Evolutionary conservation across 2,329 filamentous ascomycete species (phyloP).

Genomic region (Tolypocladium guangdongense): DNA sequence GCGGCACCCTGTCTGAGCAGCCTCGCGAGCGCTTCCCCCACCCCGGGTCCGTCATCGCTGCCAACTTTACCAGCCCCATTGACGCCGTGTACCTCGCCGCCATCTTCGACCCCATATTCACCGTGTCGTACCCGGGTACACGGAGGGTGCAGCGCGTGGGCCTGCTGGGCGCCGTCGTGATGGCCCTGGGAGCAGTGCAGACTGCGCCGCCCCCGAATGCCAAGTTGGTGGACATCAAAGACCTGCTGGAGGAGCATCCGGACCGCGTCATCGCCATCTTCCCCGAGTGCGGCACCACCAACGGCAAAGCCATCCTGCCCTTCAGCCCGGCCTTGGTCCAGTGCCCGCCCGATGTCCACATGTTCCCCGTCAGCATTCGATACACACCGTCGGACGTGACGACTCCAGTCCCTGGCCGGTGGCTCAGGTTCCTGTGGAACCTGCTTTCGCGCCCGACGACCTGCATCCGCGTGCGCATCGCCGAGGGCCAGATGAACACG

Average conservation of each 20-base stretch:
- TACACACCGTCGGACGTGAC: constrained; percentile 87
- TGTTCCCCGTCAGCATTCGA: constrained; percentile 83
- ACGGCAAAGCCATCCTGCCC: constrained; percentile 80
- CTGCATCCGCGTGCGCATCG: constrained; percentile 82
- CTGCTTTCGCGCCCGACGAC: constrained; percentile 77
- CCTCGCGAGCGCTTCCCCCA: constrained; percentile 65
- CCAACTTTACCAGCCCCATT: constrained; percentile 84
- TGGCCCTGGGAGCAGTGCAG: constrained; percentile 54
- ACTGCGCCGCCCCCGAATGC: constrained; percentile 32
- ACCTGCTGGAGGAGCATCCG: constrained; percentile 57
- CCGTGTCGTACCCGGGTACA: constrained; percentile 66
- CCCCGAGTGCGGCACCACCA: constrained; percentile 89
- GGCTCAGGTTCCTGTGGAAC: constrained; percentile 70
- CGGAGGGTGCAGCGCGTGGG: constrained; percentile 66
- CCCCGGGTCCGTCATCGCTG: constrained; percentile 72
- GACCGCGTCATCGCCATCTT: constrained; percentile 74
- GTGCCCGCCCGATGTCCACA: constrained; percentile 54
- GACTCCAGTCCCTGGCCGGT: constrained; percentile 71
- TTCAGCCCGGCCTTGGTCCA: constrained; percentile 68
- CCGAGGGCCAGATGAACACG: constrained; percentile 55
- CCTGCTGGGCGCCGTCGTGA: constrained; percentile 62
- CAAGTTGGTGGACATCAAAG: constrained; percentile 48
- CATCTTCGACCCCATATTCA: constrained; percentile 94
- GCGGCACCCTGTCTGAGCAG: constrained; percentile 72
- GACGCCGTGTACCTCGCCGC: constrained; percentile 90